Base-by-base conservation (phyloP, 768 basidiomycete species). In the Pisolithus tinctorius region DNA sequence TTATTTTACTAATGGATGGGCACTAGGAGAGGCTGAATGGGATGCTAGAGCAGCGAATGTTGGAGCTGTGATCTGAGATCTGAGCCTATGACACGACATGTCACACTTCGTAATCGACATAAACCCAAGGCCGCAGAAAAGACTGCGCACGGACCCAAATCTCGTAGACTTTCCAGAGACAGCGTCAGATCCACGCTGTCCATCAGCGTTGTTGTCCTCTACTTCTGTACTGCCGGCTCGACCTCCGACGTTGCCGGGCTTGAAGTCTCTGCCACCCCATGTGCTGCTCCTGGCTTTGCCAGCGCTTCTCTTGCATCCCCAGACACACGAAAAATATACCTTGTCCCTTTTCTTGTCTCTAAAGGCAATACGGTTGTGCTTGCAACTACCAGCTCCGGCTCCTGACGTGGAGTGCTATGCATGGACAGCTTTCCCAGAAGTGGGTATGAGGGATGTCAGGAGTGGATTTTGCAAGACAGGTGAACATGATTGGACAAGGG, bases 391-490 rank as follows among this genome's bases (percentile, higher is more conserved):
- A 3, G 70, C 73, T 11, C 69, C 88, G 1, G 76, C 80, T 4
- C 74, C 76, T 5, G 76, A 78, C 47, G 63, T 82, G 8, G 86
- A 88, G 58, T 88, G 85, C 60, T 71, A 81, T 7, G 85, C 85
- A n/a, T n/a, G n/a, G n/a, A n/a, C n/a, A n/a, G n/a, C n/a, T n/a
- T n/a, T n/a, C n/a, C n/a, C n/a, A n/a, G n/a, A n/a, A n/a, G n/a
- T n/a, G n/a, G n/a, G n/a, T n/a, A n/a, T n/a, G n/a, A n/a, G n/a
- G n/a, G n/a, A n/a, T n/a, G n/a, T n/a, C n/a, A n/a, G n/a, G n/a
- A n/a, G n/a, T n/a, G n/a, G n/a, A n/a, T n/a, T n/a, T n/a, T n/a
- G n/a, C n/a, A n/a, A n/a, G n/a, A n/a, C n/a, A n/a, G n/a, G n/a
- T n/a, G n/a, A n/a, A n/a, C n/a, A n/a, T n/a, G n/a, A n/a, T n/a